Percentiles rank a stretch among this genome's conserved stretches.
Evolutionary conservation across 352 stramenopile species (phyloP).

Genomic region (Phytophthora citrophthora): DNA sequence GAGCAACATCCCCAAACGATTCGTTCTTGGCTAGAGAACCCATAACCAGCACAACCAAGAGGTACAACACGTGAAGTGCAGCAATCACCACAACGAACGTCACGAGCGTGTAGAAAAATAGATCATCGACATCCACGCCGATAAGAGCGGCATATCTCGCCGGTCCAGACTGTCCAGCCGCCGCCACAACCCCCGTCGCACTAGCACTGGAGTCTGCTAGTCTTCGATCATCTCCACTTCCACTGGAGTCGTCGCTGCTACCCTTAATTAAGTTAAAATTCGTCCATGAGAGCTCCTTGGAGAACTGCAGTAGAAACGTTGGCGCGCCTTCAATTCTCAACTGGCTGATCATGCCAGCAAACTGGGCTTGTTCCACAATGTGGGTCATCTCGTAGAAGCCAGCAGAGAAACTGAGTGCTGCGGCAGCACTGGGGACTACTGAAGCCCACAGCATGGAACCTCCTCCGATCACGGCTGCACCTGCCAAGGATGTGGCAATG

Average conservation of each 20-base stretch:
- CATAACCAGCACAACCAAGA: constrained; percentile 64
- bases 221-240: constrained; percentile 22
- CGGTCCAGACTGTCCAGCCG: constrained; percentile 59
- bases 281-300: constrained; percentile 83
- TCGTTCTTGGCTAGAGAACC: constrained; percentile 62
- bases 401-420: constrained; percentile 63
- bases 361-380: constrained; percentile 88
- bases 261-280: constrained; percentile 87
- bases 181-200: constrained; percentile 29
- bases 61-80: constrained; percentile 63
- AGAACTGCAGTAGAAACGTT: constrained; percentile 83
- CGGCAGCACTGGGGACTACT: constrained; percentile 63
- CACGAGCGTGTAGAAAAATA: constrained; percentile 87
- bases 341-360: constrained; percentile 86
- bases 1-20: constrained; percentile 57
- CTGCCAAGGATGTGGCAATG: constrained; percentile 72
- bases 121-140: constrained; percentile 60
- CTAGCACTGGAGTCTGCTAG: constrained; percentile 42
- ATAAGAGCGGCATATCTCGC: constrained; percentile 76
- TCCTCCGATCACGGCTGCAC: constrained; percentile 48
- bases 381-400: constrained; percentile 89
- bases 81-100: constrained; percentile 66
- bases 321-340: constrained; percentile 74
- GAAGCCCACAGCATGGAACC: constrained; percentile 84
- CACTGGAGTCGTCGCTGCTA: constrained; percentile 22